A percentile compares a stretch with the other conserved stretches of the same genome.
Evolutionary conservation across 1,139 yeast genomes (phyloP).

Genomic region (Ashbya aceris): DNA sequence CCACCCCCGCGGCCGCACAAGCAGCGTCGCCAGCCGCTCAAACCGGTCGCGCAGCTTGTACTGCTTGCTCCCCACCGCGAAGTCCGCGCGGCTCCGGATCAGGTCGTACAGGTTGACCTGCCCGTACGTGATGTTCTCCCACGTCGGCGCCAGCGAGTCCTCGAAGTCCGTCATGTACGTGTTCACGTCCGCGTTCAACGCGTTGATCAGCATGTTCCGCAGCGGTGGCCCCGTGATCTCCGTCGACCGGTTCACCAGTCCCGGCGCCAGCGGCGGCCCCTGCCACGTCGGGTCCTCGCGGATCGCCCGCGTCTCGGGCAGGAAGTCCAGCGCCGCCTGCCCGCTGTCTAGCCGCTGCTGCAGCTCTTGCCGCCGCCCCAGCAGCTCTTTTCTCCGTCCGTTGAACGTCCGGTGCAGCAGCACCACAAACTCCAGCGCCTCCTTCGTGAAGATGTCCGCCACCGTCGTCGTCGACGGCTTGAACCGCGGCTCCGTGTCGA

Average conservation of each 20-base stretch:
- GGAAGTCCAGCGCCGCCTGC: conserved; percentile 43
- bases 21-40: conserved; percentile 57
- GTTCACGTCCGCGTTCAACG: conserved; percentile 79
- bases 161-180: conserved; percentile 95
- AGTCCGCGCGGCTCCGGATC: conserved; percentile 55
- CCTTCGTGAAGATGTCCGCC: conserved; percentile 39
- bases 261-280: conserved; percentile 59
- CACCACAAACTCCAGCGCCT: conserved; percentile 63
- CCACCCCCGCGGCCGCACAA: conserved; percentile 85
- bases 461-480: conserved; percentile 45
- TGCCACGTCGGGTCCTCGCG: conserved; percentile 69
- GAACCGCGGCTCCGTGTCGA: conserved; percentile 51
- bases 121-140: conserved; percentile 81
- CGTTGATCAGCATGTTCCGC: conserved; percentile 89
- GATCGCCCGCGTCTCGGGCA: conserved; percentile 55
- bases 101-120: conserved; percentile 92
- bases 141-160: conserved; percentile 92
- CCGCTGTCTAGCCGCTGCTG: conserved; percentile 57
- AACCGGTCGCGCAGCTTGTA: conserved; percentile 41
- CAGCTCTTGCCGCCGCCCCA: conserved; percentile 50
- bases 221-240: conserved; percentile 90
- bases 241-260: conserved; percentile 58
- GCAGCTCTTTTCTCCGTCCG: conserved; percentile 45
- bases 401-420: conserved; percentile 66
- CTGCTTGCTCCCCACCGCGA: conserved; percentile 36